Conservation (phyloP, 2,329 filamentous ascomycete species). For the Pseudogymnoascus sp. region DNA sequence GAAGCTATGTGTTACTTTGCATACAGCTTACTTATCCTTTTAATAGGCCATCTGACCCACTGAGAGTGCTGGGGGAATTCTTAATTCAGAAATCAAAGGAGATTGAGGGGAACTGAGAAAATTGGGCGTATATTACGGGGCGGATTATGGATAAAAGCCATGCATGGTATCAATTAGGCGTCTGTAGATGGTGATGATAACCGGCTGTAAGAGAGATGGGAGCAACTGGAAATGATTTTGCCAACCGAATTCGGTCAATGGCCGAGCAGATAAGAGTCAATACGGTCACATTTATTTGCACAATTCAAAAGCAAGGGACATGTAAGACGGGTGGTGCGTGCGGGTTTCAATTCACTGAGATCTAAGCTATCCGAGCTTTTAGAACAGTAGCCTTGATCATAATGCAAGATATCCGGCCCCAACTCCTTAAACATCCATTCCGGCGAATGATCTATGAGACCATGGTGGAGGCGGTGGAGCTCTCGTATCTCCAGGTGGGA, state of each 20-base stretch:
- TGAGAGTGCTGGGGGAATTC: conserved; percentile 62
- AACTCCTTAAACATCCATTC: conserved; percentile 24
- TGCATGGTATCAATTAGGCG: neutral
- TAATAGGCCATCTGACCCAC: conserved; percentile 55
- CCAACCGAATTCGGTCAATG: conserved; percentile 7
- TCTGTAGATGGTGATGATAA: neutral
- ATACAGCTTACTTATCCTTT: neutral
- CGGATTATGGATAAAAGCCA: neutral
- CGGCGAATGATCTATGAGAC: conserved; percentile 61
- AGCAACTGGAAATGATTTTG: neutral
- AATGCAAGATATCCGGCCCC: conserved; percentile 24
- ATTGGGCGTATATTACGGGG: conserved; percentile 9
- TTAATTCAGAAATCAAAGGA: conserved; percentile 61
- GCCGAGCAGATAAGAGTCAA: neutral
- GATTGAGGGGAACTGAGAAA: conserved; percentile 37
- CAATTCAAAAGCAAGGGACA: neutral
- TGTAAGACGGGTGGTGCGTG: conserved; percentile 5
- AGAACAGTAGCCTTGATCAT: conserved; percentile 15
- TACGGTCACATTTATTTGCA: neutral
- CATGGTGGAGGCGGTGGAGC: conserved; percentile 87
- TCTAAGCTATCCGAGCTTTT: conserved; percentile 9
- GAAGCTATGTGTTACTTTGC: neutral
- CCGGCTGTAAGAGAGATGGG: neutral
- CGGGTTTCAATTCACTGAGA: conserved; percentile 8
- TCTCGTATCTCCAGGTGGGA: conserved; percentile 99